These are phyloP conservation scores for Candida ulmi DNA, from an alignment of 805 yeast species.

Conservation along the genomic window DNA sequence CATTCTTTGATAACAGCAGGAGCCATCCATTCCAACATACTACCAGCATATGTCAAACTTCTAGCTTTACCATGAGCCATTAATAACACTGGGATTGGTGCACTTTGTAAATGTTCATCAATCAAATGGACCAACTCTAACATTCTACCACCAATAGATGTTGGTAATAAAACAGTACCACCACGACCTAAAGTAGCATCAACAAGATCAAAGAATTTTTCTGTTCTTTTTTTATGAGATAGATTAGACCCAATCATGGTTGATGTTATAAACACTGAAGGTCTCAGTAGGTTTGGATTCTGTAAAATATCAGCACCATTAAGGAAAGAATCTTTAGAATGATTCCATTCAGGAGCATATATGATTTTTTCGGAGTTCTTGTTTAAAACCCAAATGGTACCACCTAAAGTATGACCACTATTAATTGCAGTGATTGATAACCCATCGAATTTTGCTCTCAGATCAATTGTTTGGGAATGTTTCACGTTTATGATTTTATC, in stretches of 20 bases:
- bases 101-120: slow-evolving; percentile 51
- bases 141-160: slow-evolving; percentile 73
- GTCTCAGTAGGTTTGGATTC: slow-evolving; percentile 62
- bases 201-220: slow-evolving; percentile 55
- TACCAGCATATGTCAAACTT: slow-evolving; percentile 72
- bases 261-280: slow-evolving; percentile 78
- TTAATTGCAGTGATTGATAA: slow-evolving; percentile 72
- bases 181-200: slow-evolving; percentile 65
- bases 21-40: slow-evolving; percentile 95
- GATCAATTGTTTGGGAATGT: slow-evolving; percentile 67
- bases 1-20: slow-evolving; percentile 79
- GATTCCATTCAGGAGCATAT: slow-evolving; percentile 93
- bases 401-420: slow-evolving; percentile 93
- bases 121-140: slow-evolving; percentile 71
- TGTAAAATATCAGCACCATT: slow-evolving; percentile 63
- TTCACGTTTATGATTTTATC: slow-evolving; percentile 67
- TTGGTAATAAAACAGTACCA: slow-evolving; percentile 80
- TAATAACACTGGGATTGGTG: slow-evolving; percentile 63
- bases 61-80: slow-evolving; percentile 78
- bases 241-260: slow-evolving; percentile 59
- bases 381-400: slow-evolving; percentile 78
- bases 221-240: slow-evolving; percentile 59
- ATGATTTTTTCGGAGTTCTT: slow-evolving; percentile 75
- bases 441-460: slow-evolving; percentile 56
- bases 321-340: slow-evolving; percentile 79